A percentile compares a stretch with the other conserved stretches of the same genome.
phyloP scores from a whole-genome alignment of 805 yeast species.

The Torulaspora indica region DNA sequence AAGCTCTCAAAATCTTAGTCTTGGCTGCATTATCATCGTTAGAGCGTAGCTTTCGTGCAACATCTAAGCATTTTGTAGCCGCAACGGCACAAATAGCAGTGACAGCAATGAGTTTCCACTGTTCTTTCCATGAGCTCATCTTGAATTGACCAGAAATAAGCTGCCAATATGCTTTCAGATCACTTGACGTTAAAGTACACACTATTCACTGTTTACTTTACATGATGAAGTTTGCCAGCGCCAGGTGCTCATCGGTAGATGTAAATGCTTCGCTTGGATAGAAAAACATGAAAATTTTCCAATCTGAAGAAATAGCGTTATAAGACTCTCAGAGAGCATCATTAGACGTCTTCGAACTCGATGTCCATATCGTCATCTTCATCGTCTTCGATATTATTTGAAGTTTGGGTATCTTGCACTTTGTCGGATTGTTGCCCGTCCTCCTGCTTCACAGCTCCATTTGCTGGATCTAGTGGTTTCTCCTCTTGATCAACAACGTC shows the following conservation, averaged over 20 bases:
- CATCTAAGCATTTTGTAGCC: conserved; percentile 31
- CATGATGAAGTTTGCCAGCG: neutral
- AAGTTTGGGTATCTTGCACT: neutral
- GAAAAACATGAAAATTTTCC: conserved; percentile 7
- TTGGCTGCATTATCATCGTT: neutral
- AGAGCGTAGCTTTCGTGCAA: conserved; percentile 25
- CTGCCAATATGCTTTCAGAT: neutral
- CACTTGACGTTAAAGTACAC: neutral
- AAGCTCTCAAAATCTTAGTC: conserved; percentile 3
- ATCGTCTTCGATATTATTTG: conserved; percentile 19
- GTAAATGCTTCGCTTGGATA: neutral
- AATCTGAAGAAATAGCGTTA: neutral
- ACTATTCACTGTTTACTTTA: neutral
- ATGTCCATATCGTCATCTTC: conserved; percentile 34
- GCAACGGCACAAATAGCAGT: conserved; percentile 35
- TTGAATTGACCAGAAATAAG: neutral
- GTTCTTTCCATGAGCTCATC: conserved; percentile 8
- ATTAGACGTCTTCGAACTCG: conserved; percentile 36
- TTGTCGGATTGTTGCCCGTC: neutral
- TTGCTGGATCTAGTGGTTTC: conserved; percentile 3
- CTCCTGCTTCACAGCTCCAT: conserved; percentile 5
- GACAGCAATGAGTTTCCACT: conserved; percentile 32
- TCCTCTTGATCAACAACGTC: conserved; percentile 23
- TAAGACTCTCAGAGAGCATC: neutral
- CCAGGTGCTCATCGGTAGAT: conserved; percentile 1